Conservation (phyloP, 2,329 filamentous ascomycete species). For the Ceratocystis cubensis region DNA sequence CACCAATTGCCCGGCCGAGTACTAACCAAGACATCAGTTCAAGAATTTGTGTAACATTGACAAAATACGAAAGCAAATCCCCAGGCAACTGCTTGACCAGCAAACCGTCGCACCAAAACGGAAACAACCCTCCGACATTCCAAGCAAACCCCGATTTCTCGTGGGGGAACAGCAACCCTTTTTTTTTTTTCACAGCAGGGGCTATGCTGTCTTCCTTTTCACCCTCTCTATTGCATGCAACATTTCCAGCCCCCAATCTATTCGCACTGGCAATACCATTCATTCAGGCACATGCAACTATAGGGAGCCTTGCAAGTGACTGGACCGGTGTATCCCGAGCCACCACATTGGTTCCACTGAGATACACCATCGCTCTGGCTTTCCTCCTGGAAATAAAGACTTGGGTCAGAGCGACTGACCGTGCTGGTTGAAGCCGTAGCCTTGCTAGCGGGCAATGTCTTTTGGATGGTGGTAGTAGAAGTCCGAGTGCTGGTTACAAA, state of each 20-base stretch:
- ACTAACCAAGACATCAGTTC: not conserved
- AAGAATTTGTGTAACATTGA: not conserved
- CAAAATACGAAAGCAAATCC: not conserved
- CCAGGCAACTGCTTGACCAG: not conserved
- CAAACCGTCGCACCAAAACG: not conserved
- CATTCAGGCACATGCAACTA: conserved; percentile 22
- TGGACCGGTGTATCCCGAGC: conserved; percentile 21
- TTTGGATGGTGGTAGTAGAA: conserved; percentile 6
- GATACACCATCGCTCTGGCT: conserved; percentile 11
- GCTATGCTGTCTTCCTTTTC: not conserved
- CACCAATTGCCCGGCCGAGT: not conserved
- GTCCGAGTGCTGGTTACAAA: conserved; percentile 16
- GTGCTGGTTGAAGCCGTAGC: too few relatives aligned
- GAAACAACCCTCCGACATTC: not conserved
- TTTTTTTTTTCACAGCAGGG: not conserved
- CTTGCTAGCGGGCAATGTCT: not conserved
- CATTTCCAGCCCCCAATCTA: conserved; percentile 2
- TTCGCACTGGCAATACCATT: conserved; percentile 24
- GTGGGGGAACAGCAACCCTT: not conserved
- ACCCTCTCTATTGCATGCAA: not conserved
- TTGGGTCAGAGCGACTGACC: not conserved
- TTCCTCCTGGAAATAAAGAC: not conserved
- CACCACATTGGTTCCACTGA: conserved; percentile 24
- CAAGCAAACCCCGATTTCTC: not conserved
- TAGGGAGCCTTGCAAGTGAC: conserved; percentile 22